Evolutionary conservation across 106 monocot species (phyloP), one percentile per base, ranked within the genome.

Genomic region (Alisma plantagoaquatica): DNA sequence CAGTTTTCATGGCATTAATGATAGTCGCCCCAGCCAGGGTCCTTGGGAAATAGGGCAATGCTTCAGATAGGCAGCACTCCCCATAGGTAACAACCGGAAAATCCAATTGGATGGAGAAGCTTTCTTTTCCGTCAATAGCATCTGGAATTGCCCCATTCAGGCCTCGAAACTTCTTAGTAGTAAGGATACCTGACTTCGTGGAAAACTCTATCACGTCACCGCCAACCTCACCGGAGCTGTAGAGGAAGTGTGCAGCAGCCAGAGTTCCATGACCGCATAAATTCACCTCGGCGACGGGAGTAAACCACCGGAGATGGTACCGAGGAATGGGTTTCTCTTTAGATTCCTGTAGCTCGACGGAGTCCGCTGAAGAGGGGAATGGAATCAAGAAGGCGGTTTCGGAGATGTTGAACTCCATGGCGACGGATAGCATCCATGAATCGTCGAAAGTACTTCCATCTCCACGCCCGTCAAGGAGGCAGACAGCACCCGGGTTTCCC

Each of bases 251-350:
- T 17, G 91, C 62, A 22, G 91, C 68, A 9, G 91, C 91, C 21
- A 91, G 68, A 16, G 91, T 91, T 25, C 19, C 84, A 73, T 91
- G 91, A n/a, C 91, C 91, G 56, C 91, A 84, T 49, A 91, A 77
- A 28, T 77, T 38, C 16, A 90, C 74, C 89, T 90, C 75, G 27
- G 64, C 35, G 33, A 64, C 63, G 7, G 70, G 65, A 19, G 76
- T 76, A 68, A 76, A 76, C 76, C 76, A 76, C 1, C 71, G 70
- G 29, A 76, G 59, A 16, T 43, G 1, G 49, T 71, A 76, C 14
- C 71, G 29, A 4, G 46, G 59, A 32, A 5, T 20, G 6, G 35
- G n/a, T n/a, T n/a, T n/a, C n/a, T n/a, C n/a, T n/a, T n/a, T n/a
- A n/a, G n/a, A n/a, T n/a, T n/a, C 5, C n/a, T n/a, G n/a, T n/a